Conservation (phyloP, 169 alveolate genomes). For the Eimeria acervulina region DNA sequence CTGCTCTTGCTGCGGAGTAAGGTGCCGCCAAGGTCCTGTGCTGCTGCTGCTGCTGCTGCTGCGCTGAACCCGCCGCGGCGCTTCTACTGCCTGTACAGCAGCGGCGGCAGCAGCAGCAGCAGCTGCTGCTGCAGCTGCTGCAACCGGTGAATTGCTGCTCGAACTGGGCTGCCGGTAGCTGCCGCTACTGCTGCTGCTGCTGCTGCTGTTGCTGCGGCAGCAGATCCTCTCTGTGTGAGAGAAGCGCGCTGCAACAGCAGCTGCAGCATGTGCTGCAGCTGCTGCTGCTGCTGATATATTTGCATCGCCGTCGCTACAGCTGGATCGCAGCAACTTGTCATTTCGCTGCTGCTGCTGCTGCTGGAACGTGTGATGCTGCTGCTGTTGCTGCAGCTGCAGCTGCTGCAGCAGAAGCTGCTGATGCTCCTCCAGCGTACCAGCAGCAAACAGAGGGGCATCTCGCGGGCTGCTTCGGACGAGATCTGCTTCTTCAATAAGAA, state of each 20-base stretch:
- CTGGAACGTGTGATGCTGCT: conserved; percentile 12
- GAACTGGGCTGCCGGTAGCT: background rate
- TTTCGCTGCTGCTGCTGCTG: conserved; percentile 61
- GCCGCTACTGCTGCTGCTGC: conserved; percentile 44
- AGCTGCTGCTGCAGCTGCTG: conserved; percentile 52
- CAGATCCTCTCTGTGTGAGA: conserved; percentile 52
- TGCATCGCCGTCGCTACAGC: conserved; percentile 51
- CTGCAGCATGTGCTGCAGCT: conserved; percentile 75
- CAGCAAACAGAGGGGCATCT: background rate
- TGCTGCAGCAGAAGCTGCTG: background rate
- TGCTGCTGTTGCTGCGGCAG: conserved; percentile 57
- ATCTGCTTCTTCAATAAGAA: background rate
- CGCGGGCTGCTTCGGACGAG: background rate
- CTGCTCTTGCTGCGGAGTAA: conserved; percentile 33
- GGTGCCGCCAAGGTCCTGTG: background rate
- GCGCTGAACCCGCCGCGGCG: conserved; percentile 25
- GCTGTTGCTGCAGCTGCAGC: background rate
- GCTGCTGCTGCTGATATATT: conserved; percentile 25
- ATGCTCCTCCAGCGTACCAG: background rate
- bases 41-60: conserved; percentile 62
- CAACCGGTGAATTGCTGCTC: conserved; percentile 14
- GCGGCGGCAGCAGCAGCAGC: conserved; percentile 44
- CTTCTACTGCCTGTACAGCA: conserved; percentile 28
- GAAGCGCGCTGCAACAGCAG: conserved; percentile 52
- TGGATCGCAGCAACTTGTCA: conserved; percentile 53